Percentiles rank a stretch among this genome's conserved stretches.
These are phyloP conservation scores for Phytophthora multivora DNA, from an alignment of 352 stramenopile genomes.

Conservation along the genomic window DNA sequence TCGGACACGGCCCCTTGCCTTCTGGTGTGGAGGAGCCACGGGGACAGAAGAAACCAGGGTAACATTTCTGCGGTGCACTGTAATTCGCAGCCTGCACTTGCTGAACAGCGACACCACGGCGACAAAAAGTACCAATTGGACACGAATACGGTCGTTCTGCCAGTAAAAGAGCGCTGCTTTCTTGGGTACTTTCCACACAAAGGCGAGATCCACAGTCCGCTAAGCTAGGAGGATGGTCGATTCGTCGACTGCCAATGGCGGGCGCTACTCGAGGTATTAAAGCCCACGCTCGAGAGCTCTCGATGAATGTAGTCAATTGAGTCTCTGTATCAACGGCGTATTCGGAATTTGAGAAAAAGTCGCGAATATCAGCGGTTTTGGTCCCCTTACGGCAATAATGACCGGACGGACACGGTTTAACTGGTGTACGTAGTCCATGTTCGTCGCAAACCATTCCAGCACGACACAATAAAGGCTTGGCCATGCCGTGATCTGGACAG, in stretches of 20 bases:
- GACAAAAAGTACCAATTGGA: constrained; percentile 93
- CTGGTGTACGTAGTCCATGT: constrained; percentile 80
- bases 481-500: constrained; percentile 92
- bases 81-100: constrained; percentile 87
- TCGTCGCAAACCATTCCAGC: constrained; percentile 93
- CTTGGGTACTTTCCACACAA: constrained; percentile 40
- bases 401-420: constrained; percentile 88
- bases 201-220: constrained; percentile 50
- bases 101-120: constrained; percentile 77
- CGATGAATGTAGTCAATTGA: constrained; percentile 64
- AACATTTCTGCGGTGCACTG: constrained; percentile 94
- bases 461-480: constrained; percentile 90
- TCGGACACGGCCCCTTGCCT: constrained; percentile 93
- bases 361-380: constrained; percentile 78
- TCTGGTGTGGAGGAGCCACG: constrained; percentile 91
- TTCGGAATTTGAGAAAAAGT: constrained; percentile 67
- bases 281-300: constrained; percentile 51
- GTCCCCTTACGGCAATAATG: constrained; percentile 95
- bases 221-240: constrained; percentile 67
- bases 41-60: constrained; percentile 97
- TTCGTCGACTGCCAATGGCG: constrained; percentile 57
- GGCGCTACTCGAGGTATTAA: constrained; percentile 51
- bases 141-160: constrained; percentile 95
- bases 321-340: constrained; percentile 71
- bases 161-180: constrained; percentile 43